Conservation (phyloP, 2,329 filamentous ascomycete species). For the Fulvia fulva region DNA sequence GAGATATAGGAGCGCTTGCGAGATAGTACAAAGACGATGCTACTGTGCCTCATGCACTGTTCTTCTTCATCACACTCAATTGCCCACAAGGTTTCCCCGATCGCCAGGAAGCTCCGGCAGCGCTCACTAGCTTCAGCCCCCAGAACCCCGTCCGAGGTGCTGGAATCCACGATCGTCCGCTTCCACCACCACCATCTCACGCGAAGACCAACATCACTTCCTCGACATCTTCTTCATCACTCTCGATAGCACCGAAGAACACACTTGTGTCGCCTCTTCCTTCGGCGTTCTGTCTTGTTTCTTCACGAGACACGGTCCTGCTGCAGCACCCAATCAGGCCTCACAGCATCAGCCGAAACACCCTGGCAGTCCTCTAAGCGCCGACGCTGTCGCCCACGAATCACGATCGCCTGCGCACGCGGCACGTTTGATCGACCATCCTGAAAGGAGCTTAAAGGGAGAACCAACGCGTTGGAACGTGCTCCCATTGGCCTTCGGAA, state of each 20-base stretch:
- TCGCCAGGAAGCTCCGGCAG: neutral
- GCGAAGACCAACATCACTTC: slow-evolving; percentile 6
- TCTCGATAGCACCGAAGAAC: slow-evolving; percentile 6
- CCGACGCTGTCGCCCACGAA: slow-evolving; percentile 11
- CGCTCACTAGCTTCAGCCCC: neutral
- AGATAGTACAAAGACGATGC: slow-evolving; percentile 1
- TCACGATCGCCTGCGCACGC: slow-evolving; percentile 11
- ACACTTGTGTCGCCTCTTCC: neutral
- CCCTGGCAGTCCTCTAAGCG: slow-evolving; percentile 17
- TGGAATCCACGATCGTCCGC: neutral
- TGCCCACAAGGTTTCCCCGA: slow-evolving; percentile 1
- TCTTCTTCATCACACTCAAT: slow-evolving; percentile 5
- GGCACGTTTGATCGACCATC: slow-evolving; percentile 14
- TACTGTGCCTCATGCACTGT: slow-evolving; percentile 3
- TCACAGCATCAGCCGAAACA: slow-evolving; percentile 7
- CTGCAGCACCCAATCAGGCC: slow-evolving; percentile 10
- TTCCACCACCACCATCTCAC: neutral
- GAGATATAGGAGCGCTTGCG: slow-evolving; percentile 1
- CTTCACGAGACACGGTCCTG: slow-evolving; percentile 1
- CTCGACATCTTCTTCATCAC: neutral
- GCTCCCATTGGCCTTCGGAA: slow-evolving; percentile 14
- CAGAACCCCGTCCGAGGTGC: neutral
- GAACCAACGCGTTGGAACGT: slow-evolving; percentile 12
- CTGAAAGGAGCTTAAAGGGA: slow-evolving; percentile 2
- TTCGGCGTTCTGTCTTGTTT: neutral